phyloP scores from a whole-genome alignment of 2,329 filamentous ascomycete genomes.

The Parasarocladium wereldwijsianum region DNA sequence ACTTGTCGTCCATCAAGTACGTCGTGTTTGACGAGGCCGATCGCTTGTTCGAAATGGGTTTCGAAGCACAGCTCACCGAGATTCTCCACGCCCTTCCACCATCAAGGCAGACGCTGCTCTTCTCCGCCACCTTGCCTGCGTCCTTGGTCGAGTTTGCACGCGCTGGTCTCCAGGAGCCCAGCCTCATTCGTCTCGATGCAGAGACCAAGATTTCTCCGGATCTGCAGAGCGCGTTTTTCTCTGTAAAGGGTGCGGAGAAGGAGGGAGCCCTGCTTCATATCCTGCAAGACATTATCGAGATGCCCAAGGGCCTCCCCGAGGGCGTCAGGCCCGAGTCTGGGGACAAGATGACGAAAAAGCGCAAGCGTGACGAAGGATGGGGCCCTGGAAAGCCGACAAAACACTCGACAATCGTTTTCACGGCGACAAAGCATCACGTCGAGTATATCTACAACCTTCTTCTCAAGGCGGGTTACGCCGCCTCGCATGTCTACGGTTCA shows the following conservation, averaged over 20 bases:
- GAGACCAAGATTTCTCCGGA: slow-evolving; percentile 95
- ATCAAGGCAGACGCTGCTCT: slow-evolving; percentile 78
- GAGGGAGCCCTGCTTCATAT: slow-evolving; percentile 85
- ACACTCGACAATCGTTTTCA: slow-evolving; percentile 89
- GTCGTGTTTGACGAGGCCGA: slow-evolving; percentile 98
- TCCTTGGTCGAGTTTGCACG: slow-evolving; percentile 92
- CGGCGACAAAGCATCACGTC: slow-evolving; percentile 92
- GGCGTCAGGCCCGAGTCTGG: slow-evolving; percentile 30
- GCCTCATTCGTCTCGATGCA: slow-evolving; percentile 76
- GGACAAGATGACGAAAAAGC: slow-evolving; percentile 46
- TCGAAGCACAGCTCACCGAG: slow-evolving; percentile 81
- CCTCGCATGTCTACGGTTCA: slow-evolving; percentile 89
- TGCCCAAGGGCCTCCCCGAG: slow-evolving; percentile 56
- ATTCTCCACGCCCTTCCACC: slow-evolving; percentile 79
- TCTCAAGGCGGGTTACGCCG: slow-evolving; percentile 67
- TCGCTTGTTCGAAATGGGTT: slow-evolving; percentile 96
- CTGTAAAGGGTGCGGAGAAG: slow-evolving; percentile 82
- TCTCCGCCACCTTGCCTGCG: slow-evolving; percentile 88
- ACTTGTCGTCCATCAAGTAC: slow-evolving; percentile 82
- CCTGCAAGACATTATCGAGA: slow-evolving; percentile 81
- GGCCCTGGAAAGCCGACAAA: slow-evolving; percentile 56
- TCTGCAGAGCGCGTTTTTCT: slow-evolving; percentile 90
- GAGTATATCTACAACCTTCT: slow-evolving; percentile 81
- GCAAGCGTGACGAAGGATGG: slow-evolving; percentile 46
- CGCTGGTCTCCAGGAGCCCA: slow-evolving; percentile 84